A percentile compares a stretch with the other conserved stretches of the same genome.
Conservation (phyloP, 2,329 filamentous ascomycete genomes). For the Clonostachys byssicola region DNA sequence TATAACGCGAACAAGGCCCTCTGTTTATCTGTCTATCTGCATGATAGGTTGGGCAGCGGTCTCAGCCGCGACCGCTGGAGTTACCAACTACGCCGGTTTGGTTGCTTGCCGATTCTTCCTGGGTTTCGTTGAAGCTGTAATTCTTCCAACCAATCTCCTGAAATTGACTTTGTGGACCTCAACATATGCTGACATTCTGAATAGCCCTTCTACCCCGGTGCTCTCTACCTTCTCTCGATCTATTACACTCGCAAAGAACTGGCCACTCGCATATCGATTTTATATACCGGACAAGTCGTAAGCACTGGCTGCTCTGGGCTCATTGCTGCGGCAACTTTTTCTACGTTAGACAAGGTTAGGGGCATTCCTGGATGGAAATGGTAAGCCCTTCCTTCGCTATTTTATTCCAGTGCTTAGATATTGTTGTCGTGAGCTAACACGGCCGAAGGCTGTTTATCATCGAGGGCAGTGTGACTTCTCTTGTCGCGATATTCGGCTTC, state of each 20-base stretch:
- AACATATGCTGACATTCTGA: background rate
- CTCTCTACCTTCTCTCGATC: constrained; percentile 38
- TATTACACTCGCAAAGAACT: constrained; percentile 43
- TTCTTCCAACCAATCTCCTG: constrained; percentile 4
- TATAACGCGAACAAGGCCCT: constrained; percentile 47
- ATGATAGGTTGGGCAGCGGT: constrained; percentile 25
- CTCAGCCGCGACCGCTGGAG: constrained; percentile 39
- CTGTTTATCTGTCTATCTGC: constrained; percentile 46
- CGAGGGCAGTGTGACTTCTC: constrained; percentile 42
- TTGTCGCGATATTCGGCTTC: constrained; percentile 16
- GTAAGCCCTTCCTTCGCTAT: constrained; percentile 12
- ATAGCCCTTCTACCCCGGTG: constrained; percentile 41
- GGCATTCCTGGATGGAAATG: constrained; percentile 60
- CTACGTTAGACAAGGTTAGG: constrained; percentile 31
- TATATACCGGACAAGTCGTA: constrained; percentile 51
- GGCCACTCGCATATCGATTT: constrained; percentile 53
- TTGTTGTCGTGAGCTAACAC: constrained; percentile 6
- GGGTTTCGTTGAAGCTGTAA: constrained; percentile 33
- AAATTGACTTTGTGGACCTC: background rate
- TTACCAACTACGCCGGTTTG: constrained; percentile 33
- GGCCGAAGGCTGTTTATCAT: constrained; percentile 55
- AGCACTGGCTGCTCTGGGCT: constrained; percentile 47
- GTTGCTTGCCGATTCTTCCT: constrained; percentile 41
- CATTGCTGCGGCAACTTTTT: constrained; percentile 42
- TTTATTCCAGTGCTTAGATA: constrained; percentile 15